Base-by-base conservation (phyloP, 2,329 filamentous ascomycete species). In the Colletotrichum australisinense region DNA sequence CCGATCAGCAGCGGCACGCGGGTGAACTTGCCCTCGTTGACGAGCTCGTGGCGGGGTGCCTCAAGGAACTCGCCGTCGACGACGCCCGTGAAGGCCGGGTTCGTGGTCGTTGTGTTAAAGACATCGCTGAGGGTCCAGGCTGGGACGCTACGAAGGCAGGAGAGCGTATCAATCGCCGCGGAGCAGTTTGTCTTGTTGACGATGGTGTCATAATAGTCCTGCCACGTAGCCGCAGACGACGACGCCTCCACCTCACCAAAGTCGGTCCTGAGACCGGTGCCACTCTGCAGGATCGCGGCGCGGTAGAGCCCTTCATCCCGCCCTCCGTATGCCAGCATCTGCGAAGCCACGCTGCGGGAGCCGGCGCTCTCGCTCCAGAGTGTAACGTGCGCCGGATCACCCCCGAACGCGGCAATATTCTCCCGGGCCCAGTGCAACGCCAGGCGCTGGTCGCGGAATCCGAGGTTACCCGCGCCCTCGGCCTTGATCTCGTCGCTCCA, bases 1-100 rank as follows among this genome's bases (percentile, higher is more conserved):
- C 93, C 92, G 42, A 87, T 83, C 7, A 94, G 84, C 53, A 93
- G 87, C 1, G 91, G 90, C 0, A 93, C 89, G 65, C 89, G 86
- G 69, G 93, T 88, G 75, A 93, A 93, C 22, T 86, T 86, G 59
- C 91, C 91, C 5, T 85, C 79, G 1, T 83, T 81, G 6, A 94
- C 82, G 75, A 92, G 89, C 8, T 86, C 79, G 11, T 87, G 88
- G 46, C 82, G 84, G 60, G 84, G 77, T 12, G 74, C 77, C 22
- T 83, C 83, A n/a, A 87, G 80, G 9, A 85, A 84, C 60, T 84
- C 80, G 16, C 79, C 81, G 57, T 87, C 86, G 12, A 84, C 56
- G 32, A 77, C 72, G 59, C 66, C 65, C 49, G 67, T 70, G 53
- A 75, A 74, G 74, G 46, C 78, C 72, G 24, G 80, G 74, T 74